Conservation (phyloP, 768 basidiomycete genomes). For the Collybiopsis luxurians region DNA sequence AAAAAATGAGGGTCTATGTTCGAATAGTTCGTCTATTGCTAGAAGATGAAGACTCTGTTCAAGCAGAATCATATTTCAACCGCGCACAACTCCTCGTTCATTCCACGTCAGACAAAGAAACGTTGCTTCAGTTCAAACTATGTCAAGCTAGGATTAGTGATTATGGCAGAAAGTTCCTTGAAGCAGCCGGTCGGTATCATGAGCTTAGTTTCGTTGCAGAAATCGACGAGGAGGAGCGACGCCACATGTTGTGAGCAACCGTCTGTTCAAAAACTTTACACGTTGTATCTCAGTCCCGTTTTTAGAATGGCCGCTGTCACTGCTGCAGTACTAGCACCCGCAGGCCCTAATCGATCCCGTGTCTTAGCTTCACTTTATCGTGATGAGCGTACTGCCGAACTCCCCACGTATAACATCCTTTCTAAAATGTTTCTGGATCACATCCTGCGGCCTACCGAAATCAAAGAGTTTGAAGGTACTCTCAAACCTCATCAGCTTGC, state of each 20-base stretch:
- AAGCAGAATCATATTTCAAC: slow-evolving; percentile 98
- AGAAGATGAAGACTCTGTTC: slow-evolving; percentile 95
- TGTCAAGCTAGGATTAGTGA: slow-evolving; percentile 95
- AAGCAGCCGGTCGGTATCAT: slow-evolving; percentile 92
- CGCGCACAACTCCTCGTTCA: slow-evolving; percentile 90
- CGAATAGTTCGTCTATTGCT: slow-evolving; percentile 92
- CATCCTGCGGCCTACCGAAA: slow-evolving; percentile 86
- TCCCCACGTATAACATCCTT: slow-evolving; percentile 85
- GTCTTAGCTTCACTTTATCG: slow-evolving; percentile 90
- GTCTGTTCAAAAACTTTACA: not conserved
- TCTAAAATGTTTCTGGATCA: slow-evolving; percentile 99
- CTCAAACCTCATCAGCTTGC: slow-evolving; percentile 94
- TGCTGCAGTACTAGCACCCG: slow-evolving; percentile 94
- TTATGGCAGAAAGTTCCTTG: slow-evolving; percentile 87
- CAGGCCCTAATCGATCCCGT: slow-evolving; percentile 94
- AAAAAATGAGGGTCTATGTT: slow-evolving; percentile 88
- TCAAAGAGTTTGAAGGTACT: slow-evolving; percentile 84
- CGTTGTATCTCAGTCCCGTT: not conserved
- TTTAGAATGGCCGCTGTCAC: slow-evolving; percentile 85
- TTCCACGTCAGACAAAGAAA: slow-evolving; percentile 74
- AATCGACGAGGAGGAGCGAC: slow-evolving; percentile 91
- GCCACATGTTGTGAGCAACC: slow-evolving; percentile 82
- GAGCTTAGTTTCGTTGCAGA: slow-evolving; percentile 89
- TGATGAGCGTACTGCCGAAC: slow-evolving; percentile 83
- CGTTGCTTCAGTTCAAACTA: slow-evolving; percentile 81